phyloP scores from a whole-genome alignment of 192 early-diverging fungal genomes.

The Gaertneriomyces semiglobifer region DNA sequence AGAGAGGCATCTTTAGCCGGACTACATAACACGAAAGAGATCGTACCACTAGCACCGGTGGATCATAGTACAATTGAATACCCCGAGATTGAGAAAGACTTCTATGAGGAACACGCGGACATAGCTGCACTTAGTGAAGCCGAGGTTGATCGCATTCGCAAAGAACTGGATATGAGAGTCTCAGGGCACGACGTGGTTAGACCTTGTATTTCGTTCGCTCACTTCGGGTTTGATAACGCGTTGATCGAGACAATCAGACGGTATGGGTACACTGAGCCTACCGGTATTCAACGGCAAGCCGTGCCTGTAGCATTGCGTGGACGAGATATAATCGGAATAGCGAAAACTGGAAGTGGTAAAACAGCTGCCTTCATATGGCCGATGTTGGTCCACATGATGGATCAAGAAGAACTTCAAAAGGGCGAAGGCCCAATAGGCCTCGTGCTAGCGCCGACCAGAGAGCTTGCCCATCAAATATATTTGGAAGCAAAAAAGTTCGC shows the following conservation, averaged over 20 bases:
- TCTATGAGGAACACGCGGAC: constrained; percentile 76
- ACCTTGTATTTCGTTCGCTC: constrained; percentile 79
- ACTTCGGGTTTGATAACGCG: constrained; percentile 76
- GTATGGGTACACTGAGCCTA: constrained; percentile 66
- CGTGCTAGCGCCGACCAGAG: constrained; percentile 73
- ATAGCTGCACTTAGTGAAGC: constrained; percentile 60
- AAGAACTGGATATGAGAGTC: constrained; percentile 63
- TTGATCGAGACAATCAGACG: constrained; percentile 60
- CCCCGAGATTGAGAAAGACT: constrained; percentile 67
- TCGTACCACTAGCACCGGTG: constrained; percentile 61
- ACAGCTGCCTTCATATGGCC: constrained; percentile 81
- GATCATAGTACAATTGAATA: constrained; percentile 70
- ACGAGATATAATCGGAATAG: constrained; percentile 79
- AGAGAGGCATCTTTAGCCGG: constrained; percentile 28
- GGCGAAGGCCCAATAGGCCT: constrained; percentile 82
- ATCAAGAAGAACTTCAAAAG: constrained; percentile 67
- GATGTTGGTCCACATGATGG: constrained; percentile 83
- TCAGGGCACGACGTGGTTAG: constrained; percentile 60
- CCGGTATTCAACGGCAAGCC: constrained; percentile 75
- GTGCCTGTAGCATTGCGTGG: constrained; percentile 73
- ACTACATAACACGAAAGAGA: constrained; percentile 54
- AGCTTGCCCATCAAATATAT: constrained; percentile 76
- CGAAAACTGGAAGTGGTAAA: constrained; percentile 83
- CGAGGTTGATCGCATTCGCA: constrained; percentile 52
- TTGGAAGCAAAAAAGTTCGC: constrained; percentile 75